Base-by-base conservation (phyloP, 2,329 filamentous ascomycete genomes). In the Chaetothyriales sp. region DNA sequence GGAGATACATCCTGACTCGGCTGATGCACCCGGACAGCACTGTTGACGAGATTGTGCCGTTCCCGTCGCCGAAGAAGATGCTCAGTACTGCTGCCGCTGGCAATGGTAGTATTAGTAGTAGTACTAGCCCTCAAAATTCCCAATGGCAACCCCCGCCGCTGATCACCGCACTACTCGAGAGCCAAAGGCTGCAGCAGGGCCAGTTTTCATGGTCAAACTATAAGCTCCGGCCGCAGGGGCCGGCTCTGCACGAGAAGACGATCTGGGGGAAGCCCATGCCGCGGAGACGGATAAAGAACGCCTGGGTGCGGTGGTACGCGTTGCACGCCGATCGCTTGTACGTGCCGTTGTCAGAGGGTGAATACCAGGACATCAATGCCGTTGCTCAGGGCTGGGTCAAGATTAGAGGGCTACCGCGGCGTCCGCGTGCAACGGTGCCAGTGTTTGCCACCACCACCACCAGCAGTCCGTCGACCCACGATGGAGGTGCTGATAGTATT, bases 1-100 rank as follows among this genome's bases (percentile, higher is more conserved):
- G 75, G 57, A 66, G 73, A 52, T 64, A 72, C 8, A 61, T 81
- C 28, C 49, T 78, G 52, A 39, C 32, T 10, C 32, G 32, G 32
- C 32, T 39, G 32, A 39, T 39, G 32, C 32, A 39, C 32, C 32
- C 32, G 32, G 32, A 39, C 9, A 39, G 32, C 32, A 39, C 10
- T 15, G 32, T 5, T 12, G 52, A 57, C 4, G 59, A 61, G 3
- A 55, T 36, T 53, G 49, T 18, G 60, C 59, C 5, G 54, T 65
- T 47, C 28, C 53, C 44, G n/a, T 18, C 26, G 36, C 44, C 20
- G 15, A 50, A 10, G 18, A 42, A 25, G 47, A 28, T 12, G 22
- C 51, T 46, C 12, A n/a, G n/a, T n/a, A n/a, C n/a, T n/a, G n/a
- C n/a, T n/a, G n/a, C n/a, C n/a, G n/a, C 9, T 32, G 18, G 20